Conservation (phyloP, 2,329 filamentous ascomycete genomes). For the Pochonia chlamydosporia region DNA sequence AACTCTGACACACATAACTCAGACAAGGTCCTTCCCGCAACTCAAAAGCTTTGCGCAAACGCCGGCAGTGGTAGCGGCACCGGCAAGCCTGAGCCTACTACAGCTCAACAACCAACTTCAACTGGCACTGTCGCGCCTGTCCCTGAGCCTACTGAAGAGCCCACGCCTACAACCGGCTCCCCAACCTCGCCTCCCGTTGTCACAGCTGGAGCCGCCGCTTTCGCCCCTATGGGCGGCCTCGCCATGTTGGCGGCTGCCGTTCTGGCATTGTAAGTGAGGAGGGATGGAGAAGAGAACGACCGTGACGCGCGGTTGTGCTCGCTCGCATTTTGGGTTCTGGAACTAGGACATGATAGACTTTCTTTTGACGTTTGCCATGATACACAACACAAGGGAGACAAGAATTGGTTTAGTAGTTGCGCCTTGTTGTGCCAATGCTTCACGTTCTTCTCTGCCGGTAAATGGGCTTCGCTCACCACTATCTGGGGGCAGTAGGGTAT, state of each 20-base stretch:
- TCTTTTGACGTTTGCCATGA: too few species aligned
- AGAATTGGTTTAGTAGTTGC: too few species aligned
- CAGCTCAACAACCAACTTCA: background rate
- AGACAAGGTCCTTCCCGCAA: conserved; percentile 26
- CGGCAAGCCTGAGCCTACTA: background rate
- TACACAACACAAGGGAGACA: too few species aligned
- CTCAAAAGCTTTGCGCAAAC: conserved; percentile 17
- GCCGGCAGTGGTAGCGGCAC: conserved; percentile 1
- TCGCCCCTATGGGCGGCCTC: background rate
- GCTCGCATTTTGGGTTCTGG: too few species aligned
- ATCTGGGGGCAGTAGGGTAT: too few species aligned
- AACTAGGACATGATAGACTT: too few species aligned
- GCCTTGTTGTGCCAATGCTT: too few species aligned
- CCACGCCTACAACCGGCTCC: background rate
- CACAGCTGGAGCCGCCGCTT: background rate
- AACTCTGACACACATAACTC: background rate
- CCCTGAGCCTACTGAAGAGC: background rate
- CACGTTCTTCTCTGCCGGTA: too few species aligned
- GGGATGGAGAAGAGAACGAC: background rate
- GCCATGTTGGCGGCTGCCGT: background rate
- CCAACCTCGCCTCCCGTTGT: conserved; percentile 1
- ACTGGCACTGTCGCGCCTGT: background rate
- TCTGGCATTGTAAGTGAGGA: background rate
- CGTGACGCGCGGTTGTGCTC: background rate
- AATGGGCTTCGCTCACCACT: too few species aligned